These are phyloP conservation scores for Melaleuca alternifolia DNA, from an alignment of 345 rosid genomes.

Conservation along the genomic window DNA sequence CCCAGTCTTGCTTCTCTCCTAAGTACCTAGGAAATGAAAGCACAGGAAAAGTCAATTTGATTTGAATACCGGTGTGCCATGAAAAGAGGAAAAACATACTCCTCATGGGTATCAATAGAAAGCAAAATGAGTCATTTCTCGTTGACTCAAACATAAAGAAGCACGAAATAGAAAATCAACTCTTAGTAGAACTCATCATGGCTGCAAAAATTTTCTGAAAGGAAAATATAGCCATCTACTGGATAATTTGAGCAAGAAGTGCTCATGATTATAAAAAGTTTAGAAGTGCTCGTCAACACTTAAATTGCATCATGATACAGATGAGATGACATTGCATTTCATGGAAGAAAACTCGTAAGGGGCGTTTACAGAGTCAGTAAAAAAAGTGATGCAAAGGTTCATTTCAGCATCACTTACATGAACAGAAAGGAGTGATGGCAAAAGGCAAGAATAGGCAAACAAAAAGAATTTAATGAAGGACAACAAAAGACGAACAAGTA, in stretches of 20 bases:
- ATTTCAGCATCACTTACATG: not conserved
- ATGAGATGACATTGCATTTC: not conserved
- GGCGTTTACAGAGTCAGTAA: not conserved
- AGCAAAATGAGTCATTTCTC: not conserved
- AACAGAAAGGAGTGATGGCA: not conserved
- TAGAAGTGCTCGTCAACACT: not conserved
- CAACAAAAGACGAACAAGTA: not conserved
- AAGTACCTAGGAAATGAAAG: conserved; percentile 33
- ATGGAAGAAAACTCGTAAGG: not conserved
- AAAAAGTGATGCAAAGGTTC: not conserved
- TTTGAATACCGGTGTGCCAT: not conserved
- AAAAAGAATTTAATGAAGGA: not conserved
- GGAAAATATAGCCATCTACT: not conserved
- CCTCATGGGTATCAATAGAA: not conserved
- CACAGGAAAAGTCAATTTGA: not conserved
- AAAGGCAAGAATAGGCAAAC: not conserved
- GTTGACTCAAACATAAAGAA: not conserved
- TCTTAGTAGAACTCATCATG: not conserved
- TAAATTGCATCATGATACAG: not conserved
- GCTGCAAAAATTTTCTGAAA: not conserved
- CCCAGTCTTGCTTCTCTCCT: conserved; percentile 74
- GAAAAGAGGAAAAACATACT: not conserved
- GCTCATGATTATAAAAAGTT: not conserved
- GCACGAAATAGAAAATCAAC: not conserved
- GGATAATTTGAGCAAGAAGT: not conserved